A percentile compares a stretch with the other conserved stretches of the same genome.
These are phyloP conservation scores for Eucalyptus urophylla DNA, from an alignment of 345 rosid species.

Conservation along the genomic window DNA sequence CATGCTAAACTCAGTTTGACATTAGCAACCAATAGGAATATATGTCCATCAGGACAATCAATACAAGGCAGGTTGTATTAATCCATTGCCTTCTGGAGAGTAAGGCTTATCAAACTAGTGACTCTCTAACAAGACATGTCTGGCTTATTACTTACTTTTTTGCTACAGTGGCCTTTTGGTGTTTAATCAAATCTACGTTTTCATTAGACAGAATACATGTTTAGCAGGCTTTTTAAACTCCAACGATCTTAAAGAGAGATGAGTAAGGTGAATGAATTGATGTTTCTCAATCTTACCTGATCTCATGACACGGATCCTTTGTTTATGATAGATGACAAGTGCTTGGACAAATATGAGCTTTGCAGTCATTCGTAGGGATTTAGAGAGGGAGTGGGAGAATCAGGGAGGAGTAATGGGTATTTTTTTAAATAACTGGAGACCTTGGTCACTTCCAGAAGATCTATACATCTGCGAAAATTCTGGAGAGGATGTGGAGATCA, in stretches of 20 bases:
- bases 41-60: neutral
- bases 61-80: neutral
- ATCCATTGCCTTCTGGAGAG: neutral
- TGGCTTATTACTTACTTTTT: neutral
- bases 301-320: conserved; percentile 85
- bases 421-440: conserved; percentile 52
- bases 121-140: neutral
- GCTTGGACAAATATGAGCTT: conserved; percentile 89
- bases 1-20: neutral
- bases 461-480: conserved; percentile 41
- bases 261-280: conserved; percentile 46
- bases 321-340: conserved; percentile 95
- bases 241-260: conserved; percentile 13
- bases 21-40: neutral
- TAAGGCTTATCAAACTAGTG: neutral
- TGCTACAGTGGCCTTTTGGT: neutral
- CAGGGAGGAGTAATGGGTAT: conserved; percentile 63
- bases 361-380: conserved; percentile 87
- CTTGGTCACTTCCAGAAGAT: conserved; percentile 59
- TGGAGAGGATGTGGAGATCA: conserved; percentile 50
- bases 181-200: neutral
- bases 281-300: conserved; percentile 43
- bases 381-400: conserved; percentile 88
- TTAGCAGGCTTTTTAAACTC: neutral
- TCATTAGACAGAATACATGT: neutral